Evolutionary conservation across 768 basidiomycete genomes (phyloP), one percentile per base, ranked within the genome.

Genomic region (Phlebiopsis flavidoalba): DNA sequence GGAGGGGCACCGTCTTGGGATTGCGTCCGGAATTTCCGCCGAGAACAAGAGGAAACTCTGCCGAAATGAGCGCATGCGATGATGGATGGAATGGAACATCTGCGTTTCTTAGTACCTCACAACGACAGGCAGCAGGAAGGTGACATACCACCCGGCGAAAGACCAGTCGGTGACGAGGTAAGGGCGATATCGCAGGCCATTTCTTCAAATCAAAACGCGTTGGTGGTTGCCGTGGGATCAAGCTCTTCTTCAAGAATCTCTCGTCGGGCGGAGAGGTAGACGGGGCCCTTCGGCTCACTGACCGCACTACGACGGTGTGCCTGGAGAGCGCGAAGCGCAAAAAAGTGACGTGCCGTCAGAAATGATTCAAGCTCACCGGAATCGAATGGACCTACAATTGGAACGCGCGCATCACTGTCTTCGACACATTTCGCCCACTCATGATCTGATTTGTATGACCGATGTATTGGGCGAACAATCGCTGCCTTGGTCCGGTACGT

Each of bases 381-480:
- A 33, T n/a, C 17, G 26, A 15, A 8, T 5, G 8, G 0, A 61
- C 79, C 19, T 65, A 87, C 87, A 88, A 83, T 67, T 89, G 87
- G 53, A 89, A 68, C 0, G 85, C 81, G 24, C 89, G 77, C 46
- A 80, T 74, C 5, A 89, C 74, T 0, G 78, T 72, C 59, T 82
- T 76, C 5, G 82, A 72, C 7, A 81, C 74, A 37, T 79, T 85
- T 62, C 74, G 78, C 0, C 81, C 80, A 59, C 82, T 84, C 31
- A 77, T 64, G 2, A 91, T 80, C 61, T 89, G 85, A 0, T 80
- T 77, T 0, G 83, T 80, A 66, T 81, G 81, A 10, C 87, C 77
- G 88, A 89, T 90, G 69, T 90, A 91, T 65, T 88, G 87, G n/a
- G 1, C 89, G 81, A 26, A 89, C 81, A 57, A 90, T 89, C 4